Evolutionary conservation across 1,284 basidiomycete species (phyloP), one percentile per base, ranked within the genome.

Genomic region (Marasmius tenuissimus): DNA sequence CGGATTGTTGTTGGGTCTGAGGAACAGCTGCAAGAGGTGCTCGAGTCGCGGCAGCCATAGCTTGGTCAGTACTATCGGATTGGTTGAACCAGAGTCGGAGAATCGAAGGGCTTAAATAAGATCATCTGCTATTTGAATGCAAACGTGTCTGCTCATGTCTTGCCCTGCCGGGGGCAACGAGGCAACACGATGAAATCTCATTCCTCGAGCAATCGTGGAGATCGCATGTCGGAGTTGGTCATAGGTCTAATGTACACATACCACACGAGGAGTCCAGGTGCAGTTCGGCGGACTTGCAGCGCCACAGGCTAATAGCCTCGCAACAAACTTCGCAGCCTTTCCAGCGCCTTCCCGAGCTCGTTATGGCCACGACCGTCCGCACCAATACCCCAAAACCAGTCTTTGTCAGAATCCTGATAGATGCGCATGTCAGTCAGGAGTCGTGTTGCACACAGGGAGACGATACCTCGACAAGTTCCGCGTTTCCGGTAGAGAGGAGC

Each of bases 381-480:
- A 12, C 57, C 57, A 34, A 59, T 49, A 12, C 57, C 57, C 57
- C 57, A 59, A 22, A 59, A 59, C 10, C 42, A 50, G 47, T 59
- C 57, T 8, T 50, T 49, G n/a, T 47, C 47, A 22, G 57, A 59
- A n/a, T 59, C 57, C 57, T 59, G 22, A 40, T 10, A 14, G 20
- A 47, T 47, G 7, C 12, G 6, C 11, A 47, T n/a, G 45, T 47
- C 45, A 47, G 45, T 20, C 8, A 42, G n/a, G 16, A 47, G 16
- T 47, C 45, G 45, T 47, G 45, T 11, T 47, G 16, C 4, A 47
- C 45, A 47, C 16, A 14, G 45, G 9, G 9, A 20, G 16, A n/a
- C 45, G 45, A 61, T 69, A 86, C 88, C 79, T 89, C 87, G 9
- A 89, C 69, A 14, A 89, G 79, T 58, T 84, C 82, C 33, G 83